These are phyloP conservation scores for Xerocomus potaroensis DNA, from an alignment of 768 basidiomycete genomes.

Conservation along the genomic window DNA sequence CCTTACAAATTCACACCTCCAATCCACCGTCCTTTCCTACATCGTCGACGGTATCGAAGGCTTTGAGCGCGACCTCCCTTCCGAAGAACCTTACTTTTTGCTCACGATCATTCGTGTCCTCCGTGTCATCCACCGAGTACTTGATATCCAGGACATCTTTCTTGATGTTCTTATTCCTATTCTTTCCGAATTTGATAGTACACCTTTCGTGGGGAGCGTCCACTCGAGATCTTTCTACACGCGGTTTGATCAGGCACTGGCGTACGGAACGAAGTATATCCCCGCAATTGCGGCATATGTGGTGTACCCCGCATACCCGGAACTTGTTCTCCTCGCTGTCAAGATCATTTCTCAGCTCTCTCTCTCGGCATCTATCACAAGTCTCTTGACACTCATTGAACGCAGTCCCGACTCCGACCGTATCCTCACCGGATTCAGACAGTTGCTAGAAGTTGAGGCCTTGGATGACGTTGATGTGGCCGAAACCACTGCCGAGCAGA, in stretches of 20 bases:
- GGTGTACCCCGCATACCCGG: conserved; percentile 59
- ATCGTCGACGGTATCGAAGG: conserved; percentile 77
- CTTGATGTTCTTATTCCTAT: conserved; percentile 82
- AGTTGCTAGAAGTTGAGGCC: conserved; percentile 59
- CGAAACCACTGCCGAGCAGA: conserved; percentile 56
- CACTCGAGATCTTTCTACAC: conserved; percentile 68
- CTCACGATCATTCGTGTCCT: conserved; percentile 76
- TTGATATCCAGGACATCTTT: conserved; percentile 87
- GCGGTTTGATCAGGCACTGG: conserved; percentile 68
- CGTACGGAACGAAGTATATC: conserved; percentile 65
- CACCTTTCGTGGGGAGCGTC: conserved; percentile 48
- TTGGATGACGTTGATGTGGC: conserved; percentile 56
- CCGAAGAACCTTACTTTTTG: conserved; percentile 67
- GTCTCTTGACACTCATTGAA: conserved; percentile 74
- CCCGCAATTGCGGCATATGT: conserved; percentile 83
- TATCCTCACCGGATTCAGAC: conserved; percentile 75
- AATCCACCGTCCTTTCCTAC: conserved; percentile 70
- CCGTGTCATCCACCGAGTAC: conserved; percentile 71
- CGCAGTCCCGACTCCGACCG: conserved; percentile 81
- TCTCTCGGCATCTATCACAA: conserved; percentile 60
- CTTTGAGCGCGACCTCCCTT: conserved; percentile 65
- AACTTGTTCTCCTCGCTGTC: conserved; percentile 71
- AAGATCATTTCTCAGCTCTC: conserved; percentile 72
- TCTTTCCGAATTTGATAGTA: conserved; percentile 60
- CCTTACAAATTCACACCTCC: conserved; percentile 67